A percentile compares a stretch with the other conserved stretches of the same genome.
These are phyloP conservation scores for Jamesozyma hellenica DNA, from an alignment of 805 yeast genomes.

Conservation along the genomic window DNA sequence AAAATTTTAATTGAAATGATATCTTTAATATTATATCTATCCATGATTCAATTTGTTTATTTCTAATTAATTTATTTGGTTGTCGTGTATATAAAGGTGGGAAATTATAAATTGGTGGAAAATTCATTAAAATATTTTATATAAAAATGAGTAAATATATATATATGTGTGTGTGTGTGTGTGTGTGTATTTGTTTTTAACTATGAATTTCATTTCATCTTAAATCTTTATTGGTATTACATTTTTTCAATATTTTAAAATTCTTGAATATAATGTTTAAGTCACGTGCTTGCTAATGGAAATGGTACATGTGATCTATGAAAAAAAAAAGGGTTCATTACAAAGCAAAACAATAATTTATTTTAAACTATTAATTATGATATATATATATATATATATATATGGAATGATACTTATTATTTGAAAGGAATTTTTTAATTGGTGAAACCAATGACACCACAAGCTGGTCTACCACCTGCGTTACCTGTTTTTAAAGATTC, in stretches of 20 bases:
- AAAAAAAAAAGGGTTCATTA: too few relatives aligned
- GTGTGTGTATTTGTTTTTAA: background rate
- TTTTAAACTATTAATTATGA: too few relatives aligned
- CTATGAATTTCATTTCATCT: too few relatives aligned
- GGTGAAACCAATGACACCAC: conserved; percentile 83
- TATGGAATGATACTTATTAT: too few relatives aligned
- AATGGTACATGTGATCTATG: too few relatives aligned
- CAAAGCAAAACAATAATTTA: too few relatives aligned
- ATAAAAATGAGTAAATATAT: background rate
- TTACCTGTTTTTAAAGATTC: conserved; percentile 93
- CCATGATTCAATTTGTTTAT: conserved; percentile 78
- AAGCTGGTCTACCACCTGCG: conserved; percentile 97
- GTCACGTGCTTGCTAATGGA: too few relatives aligned
- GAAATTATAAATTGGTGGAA: conserved; percentile 55
- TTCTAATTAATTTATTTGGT: conserved; percentile 69
- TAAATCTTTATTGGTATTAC: too few relatives aligned
- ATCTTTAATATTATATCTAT: conserved; percentile 48
- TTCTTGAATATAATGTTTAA: too few relatives aligned
- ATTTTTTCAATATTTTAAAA: too few relatives aligned
- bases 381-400: too few relatives aligned
- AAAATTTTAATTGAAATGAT: conserved; percentile 46
- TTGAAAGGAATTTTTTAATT: conserved; percentile 6
- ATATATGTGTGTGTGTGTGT: conserved; percentile 1
- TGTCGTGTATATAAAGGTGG: conserved; percentile 92
- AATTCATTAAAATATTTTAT: background rate